Evolutionary conservation across 2,329 filamentous ascomycete species (phyloP).

Genomic region (Xylaria sp.): DNA sequence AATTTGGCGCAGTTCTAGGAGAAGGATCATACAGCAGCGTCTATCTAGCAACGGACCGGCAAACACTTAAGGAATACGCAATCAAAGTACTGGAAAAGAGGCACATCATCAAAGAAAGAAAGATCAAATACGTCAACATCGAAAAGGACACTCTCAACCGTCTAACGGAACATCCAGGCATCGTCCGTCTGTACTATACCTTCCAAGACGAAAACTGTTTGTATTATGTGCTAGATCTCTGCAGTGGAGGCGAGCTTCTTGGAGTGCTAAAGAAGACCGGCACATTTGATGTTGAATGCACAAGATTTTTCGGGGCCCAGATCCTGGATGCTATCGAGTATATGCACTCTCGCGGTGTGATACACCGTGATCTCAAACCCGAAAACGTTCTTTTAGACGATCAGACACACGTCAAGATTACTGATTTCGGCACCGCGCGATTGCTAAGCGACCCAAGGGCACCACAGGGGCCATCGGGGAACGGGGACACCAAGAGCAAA

Average conservation of each 20-base stretch:
- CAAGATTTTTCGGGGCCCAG: constrained; percentile 92
- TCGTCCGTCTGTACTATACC: constrained; percentile 96
- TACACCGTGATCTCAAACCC: constrained; percentile 95
- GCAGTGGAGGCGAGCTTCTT: constrained; percentile 89
- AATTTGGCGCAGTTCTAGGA: constrained; percentile 88
- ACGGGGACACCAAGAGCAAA: constrained; percentile 52
- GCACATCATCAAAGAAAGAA: constrained; percentile 99
- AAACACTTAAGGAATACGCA: constrained; percentile 94
- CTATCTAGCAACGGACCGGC: constrained; percentile 88
- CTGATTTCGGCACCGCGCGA: constrained; percentile 98
- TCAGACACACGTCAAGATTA: constrained; percentile 98
- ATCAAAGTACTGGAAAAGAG: constrained; percentile 98
- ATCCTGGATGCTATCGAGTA: constrained; percentile 97
- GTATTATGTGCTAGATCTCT: constrained; percentile 96
- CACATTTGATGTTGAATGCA: constrained; percentile 95
- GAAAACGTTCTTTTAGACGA: constrained; percentile 96
- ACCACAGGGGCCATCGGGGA: constrained; percentile 54
- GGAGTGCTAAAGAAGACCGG: constrained; percentile 93
- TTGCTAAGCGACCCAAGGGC: constrained; percentile 73
- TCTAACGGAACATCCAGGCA: constrained; percentile 93
- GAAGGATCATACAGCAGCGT: constrained; percentile 99
- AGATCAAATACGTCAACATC: constrained; percentile 99
- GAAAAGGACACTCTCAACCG: constrained; percentile 98
- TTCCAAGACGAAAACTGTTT: constrained; percentile 97
- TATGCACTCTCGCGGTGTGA: constrained; percentile 96